These are phyloP conservation scores for Aristolochia californica DNA, from an alignment of 164 flowering plant genomes.

Conservation along the genomic window DNA sequence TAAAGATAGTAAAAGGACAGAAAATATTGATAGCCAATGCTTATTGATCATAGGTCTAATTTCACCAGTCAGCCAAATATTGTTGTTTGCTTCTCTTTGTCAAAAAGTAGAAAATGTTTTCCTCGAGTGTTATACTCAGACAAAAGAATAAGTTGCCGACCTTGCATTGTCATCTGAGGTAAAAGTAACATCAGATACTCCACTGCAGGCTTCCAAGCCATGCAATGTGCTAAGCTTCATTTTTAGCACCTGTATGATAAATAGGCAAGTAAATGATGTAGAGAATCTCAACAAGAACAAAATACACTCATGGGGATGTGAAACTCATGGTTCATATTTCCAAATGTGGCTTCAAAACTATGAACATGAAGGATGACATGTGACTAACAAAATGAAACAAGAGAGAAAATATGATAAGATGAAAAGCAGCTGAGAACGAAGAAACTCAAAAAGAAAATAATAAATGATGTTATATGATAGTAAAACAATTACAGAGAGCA, in stretches of 20 bases:
- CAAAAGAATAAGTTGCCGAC: conserved; percentile 19
- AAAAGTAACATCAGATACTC: conserved; percentile 70
- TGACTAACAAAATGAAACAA: neutral
- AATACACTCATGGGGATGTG: too few species aligned
- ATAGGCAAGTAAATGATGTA: neutral
- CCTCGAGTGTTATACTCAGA: too few species aligned
- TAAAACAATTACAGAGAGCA: too few species aligned
- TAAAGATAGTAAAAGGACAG: too few species aligned
- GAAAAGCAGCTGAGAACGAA: neutral
- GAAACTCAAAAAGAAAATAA: neutral
- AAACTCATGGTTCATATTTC: too few species aligned
- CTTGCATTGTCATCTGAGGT: conserved; percentile 49
- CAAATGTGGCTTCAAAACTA: too few species aligned
- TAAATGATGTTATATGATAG: too few species aligned
- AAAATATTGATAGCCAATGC: too few species aligned
- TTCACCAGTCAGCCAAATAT: too few species aligned
- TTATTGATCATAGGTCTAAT: too few species aligned
- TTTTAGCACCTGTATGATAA: conserved; percentile 39
- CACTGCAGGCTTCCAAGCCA: conserved; percentile 37
- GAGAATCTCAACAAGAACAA: neutral
- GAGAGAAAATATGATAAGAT: neutral
- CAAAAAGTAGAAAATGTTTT: too few species aligned
- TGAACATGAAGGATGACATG: neutral
- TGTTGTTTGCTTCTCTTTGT: too few species aligned
- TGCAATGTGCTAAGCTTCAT: conserved; percentile 34